These are phyloP conservation scores for Hypoxylon sp. DNA, from an alignment of 2,329 filamentous ascomycete genomes.

Conservation along the genomic window DNA sequence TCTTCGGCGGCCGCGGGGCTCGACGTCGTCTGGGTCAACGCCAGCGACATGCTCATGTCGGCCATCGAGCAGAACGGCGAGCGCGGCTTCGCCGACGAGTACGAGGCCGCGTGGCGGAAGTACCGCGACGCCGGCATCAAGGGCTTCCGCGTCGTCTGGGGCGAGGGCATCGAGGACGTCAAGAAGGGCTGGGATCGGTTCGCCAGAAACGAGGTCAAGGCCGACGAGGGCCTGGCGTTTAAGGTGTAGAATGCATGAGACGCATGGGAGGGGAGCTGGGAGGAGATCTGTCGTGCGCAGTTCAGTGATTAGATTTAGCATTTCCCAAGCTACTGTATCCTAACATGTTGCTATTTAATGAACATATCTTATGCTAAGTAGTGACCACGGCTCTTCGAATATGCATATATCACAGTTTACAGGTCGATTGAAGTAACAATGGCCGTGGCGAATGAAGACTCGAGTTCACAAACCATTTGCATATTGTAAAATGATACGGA, in stretches of 20 bases:
- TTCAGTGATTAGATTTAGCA: no score
- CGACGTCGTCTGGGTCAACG: conserved; percentile 30
- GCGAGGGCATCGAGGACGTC: conserved; percentile 42
- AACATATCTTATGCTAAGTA: no score
- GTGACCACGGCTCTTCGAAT: no score
- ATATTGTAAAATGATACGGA: no score
- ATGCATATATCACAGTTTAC: no score
- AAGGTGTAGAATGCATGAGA: conserved; percentile 33
- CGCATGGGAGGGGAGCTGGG: not conserved
- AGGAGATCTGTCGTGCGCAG: not conserved
- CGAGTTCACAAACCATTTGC: no score
- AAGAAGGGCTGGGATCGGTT: conserved; percentile 41
- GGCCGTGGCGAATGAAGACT: no score
- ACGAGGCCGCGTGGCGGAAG: conserved; percentile 32
- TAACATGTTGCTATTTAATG: no score
- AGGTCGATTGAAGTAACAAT: no score
- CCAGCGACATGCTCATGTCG: conserved; percentile 35
- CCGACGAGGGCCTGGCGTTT: conserved; percentile 44
- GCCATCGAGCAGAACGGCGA: conserved; percentile 39
- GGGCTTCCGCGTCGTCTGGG: conserved; percentile 40
- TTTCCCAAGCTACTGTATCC: no score
- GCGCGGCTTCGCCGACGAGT: conserved; percentile 34
- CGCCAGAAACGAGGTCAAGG: conserved; percentile 33
- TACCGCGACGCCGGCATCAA: conserved; percentile 31
- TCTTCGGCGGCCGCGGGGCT: conserved; percentile 44